Base-by-base conservation (phyloP, 163 green algal genomes). In the Coccomyxa subellipsoidea region DNA sequence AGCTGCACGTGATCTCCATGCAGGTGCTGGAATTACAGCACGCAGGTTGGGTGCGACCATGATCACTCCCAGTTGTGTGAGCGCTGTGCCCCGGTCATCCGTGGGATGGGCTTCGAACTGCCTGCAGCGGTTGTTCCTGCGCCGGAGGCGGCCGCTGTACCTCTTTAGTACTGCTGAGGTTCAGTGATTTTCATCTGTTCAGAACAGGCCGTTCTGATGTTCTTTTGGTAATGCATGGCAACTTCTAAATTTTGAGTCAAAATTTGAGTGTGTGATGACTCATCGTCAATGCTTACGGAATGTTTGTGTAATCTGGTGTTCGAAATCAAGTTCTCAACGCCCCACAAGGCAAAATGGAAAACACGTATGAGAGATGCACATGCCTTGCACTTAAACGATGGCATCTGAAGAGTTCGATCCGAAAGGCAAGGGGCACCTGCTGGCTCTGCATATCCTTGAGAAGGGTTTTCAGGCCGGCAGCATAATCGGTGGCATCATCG, bases 1-100 rank as follows among this genome's bases (percentile, higher is more conserved):
- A 36, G 15, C 27, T 54, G 39, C 9, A 5, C 15, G 4, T 47
- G 32, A 66, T n/a, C 3, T 8, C 40, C 35, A 7, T 80, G 34
- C 77, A 82, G 83, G 80, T 87, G 83, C 77, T 87, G 83, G 83
- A 87, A 84, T 76, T 87, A 83, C 83, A 87, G 83, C 66, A 72
- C 35, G 32, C 35, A 80, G 0, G 38, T 93, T 0, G 90, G 92
- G 7, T 39, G 32, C 7, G 80, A 90, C 35, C 32, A 53, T 10
- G 81, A 87, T 29, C 93, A 98, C 87, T 83, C 93, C 7, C 82
- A 93, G 71, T 86, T 99, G 54, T 99, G 96, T 81, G 93, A 97
- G 81, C 90, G 96, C 23, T 99, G 96, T 87, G 25, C 78, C 29
- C 94, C 95, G 1, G 90, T 99, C 18, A 89, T 99, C 27, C 47